phyloP scores from a whole-genome alignment of 805 yeast genomes.

The Vanderwaltozyma tropicalis region DNA sequence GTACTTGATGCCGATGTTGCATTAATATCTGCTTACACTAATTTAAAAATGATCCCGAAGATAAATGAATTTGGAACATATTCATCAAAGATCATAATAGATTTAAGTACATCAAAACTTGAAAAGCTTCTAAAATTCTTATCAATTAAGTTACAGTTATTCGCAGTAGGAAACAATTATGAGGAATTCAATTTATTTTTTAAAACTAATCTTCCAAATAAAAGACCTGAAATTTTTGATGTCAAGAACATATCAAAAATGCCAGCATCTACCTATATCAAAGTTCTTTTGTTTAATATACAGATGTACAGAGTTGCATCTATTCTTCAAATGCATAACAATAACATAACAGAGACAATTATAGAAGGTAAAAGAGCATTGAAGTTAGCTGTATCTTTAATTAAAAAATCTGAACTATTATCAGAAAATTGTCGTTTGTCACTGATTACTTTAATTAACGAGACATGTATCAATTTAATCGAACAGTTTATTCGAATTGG shows the following conservation, averaged over 20 bases:
- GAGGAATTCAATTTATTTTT: conserved; percentile 14
- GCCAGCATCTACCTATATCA: conserved; percentile 15
- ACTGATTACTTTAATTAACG: conserved; percentile 28
- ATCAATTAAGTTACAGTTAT: conserved; percentile 3
- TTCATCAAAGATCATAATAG: background rate
- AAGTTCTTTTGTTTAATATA: conserved; percentile 23
- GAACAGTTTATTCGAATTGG: conserved; percentile 40
- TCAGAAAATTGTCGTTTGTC: conserved; percentile 29
- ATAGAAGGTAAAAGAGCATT: conserved; percentile 39
- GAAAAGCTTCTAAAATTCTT: conserved; percentile 9
- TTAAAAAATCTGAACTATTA: conserved; percentile 31
- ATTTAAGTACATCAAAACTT: conserved; percentile 4
- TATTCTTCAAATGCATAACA: conserved; percentile 8
- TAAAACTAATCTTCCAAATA: conserved; percentile 6
- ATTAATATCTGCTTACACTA: conserved; percentile 8
- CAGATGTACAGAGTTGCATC: conserved; percentile 14
- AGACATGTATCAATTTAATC: conserved; percentile 33
- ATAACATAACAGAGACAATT: conserved; percentile 17
- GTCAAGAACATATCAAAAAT: conserved; percentile 14
- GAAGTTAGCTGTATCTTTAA: conserved; percentile 42
- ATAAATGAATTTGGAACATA: conserved; percentile 1
- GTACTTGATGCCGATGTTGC: conserved; percentile 4
- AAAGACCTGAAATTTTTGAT: conserved; percentile 18
- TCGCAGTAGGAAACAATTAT: conserved; percentile 7
- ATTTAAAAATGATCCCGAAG: conserved; percentile 12